These are phyloP conservation scores for Rhizopogon salebrosus DNA, from an alignment of 768 basidiomycete species.

Conservation along the genomic window DNA sequence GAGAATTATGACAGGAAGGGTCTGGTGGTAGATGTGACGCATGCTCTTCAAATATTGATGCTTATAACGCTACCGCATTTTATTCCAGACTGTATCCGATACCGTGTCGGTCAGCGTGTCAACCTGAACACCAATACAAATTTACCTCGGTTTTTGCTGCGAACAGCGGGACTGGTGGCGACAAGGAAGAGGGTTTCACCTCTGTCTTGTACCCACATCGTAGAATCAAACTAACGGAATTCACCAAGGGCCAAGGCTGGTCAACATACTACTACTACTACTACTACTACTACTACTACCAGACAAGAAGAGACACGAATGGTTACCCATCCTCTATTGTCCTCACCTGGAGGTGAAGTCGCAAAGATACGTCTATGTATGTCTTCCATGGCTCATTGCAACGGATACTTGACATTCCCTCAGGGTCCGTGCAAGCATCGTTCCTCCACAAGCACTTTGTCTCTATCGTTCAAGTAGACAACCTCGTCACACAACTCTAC, in stretches of 20 bases:
- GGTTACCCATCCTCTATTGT: slow-evolving; percentile 39
- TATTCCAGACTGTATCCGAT: too few species aligned
- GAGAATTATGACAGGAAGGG: slow-evolving; percentile 64
- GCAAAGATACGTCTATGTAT: slow-evolving; percentile 21
- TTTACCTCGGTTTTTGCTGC: slow-evolving; percentile 77
- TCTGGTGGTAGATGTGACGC: slow-evolving; percentile 50
- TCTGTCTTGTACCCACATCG: slow-evolving; percentile 93
- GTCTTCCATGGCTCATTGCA: not conserved
- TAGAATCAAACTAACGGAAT: slow-evolving; percentile 81
- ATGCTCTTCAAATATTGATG: not conserved
- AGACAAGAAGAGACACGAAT: slow-evolving; percentile 37
- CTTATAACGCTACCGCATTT: too few species aligned
- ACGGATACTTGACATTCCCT: not conserved
- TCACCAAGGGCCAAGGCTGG: slow-evolving; percentile 78
- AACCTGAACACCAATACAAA: too few species aligned
- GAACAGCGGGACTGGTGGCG: slow-evolving; percentile 44
- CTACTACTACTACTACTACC: slow-evolving; percentile 26
- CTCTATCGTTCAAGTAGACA: slow-evolving; percentile 86
- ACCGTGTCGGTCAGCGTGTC: too few species aligned
- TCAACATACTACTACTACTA: slow-evolving; percentile 30
- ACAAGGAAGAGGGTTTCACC: slow-evolving; percentile 86
- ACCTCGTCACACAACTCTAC: slow-evolving; percentile 76
- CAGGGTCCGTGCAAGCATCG: slow-evolving; percentile 71
- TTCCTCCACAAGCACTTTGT: slow-evolving; percentile 79
- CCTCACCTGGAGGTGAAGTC: slow-evolving; percentile 20